Conservation (phyloP, 2,329 filamentous ascomycete species). For the Cercospora sojina region DNA sequence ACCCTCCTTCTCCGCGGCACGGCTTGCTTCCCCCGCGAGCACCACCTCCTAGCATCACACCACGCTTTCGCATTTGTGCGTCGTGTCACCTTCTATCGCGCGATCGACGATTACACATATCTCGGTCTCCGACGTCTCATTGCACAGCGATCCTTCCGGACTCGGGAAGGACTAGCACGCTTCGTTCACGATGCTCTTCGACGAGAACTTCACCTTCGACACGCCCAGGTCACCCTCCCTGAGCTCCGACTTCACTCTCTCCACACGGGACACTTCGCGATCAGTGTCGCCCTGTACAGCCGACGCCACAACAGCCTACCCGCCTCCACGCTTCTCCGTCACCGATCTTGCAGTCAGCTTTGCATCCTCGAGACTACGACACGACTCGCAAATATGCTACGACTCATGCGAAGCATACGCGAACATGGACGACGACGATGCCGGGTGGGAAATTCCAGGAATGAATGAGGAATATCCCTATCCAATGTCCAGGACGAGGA, state of each 20-base stretch:
- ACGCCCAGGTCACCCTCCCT: slow-evolving; percentile 31
- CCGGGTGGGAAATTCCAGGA: slow-evolving; percentile 32
- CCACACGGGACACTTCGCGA: slow-evolving; percentile 30
- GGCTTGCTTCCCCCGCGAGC: not conserved
- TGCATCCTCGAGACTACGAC: slow-evolving; percentile 30
- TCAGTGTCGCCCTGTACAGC: slow-evolving; percentile 38
- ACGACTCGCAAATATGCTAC: slow-evolving; percentile 35
- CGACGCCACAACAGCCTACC: slow-evolving; percentile 21
- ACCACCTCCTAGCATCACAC: not conserved
- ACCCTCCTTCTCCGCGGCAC: not conserved
- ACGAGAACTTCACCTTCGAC: slow-evolving; percentile 36
- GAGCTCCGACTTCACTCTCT: slow-evolving; percentile 27
- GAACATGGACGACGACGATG: slow-evolving; percentile 34
- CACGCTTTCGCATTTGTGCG: not conserved
- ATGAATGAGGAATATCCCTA: slow-evolving; percentile 20
- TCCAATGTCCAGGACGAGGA: slow-evolving; percentile 18
- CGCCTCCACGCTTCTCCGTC: slow-evolving; percentile 32
- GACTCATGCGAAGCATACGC: slow-evolving; percentile 38
- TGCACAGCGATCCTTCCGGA: not conserved
- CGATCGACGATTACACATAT: not conserved
- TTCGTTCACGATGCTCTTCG: slow-evolving; percentile 3
- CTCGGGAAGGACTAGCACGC: not conserved
- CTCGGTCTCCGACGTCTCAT: not conserved
- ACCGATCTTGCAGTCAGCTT: slow-evolving; percentile 37
- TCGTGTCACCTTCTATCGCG: not conserved